Base-by-base conservation (phyloP, 208 protist species). In the Trypanosoma congolense region DNA sequence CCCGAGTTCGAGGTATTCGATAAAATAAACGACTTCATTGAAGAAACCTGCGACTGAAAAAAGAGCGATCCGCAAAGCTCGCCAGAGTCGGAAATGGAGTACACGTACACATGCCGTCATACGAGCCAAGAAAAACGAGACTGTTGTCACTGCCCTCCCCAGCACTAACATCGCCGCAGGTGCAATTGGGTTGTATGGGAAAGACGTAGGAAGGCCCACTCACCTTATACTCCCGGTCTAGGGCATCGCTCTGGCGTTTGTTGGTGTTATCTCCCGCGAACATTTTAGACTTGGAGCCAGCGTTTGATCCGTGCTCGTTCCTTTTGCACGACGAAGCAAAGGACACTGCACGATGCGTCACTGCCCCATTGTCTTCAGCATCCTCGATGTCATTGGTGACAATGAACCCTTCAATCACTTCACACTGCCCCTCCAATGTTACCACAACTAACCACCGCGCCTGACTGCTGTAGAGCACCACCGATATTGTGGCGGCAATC, bases 391-490 rank as follows among this genome's bases (percentile, higher is more conserved):
- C 22, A 44, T 38, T 41, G 40, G 6, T 38, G 3, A 4, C 8
- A 18, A 88, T 60, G 43, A 95, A 92, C 45, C 78, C 53, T 33
- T 92, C 83, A 3, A 77, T 76, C 0, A 92, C 72, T 61, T 92
- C 77, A 59, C 88, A 95, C 56, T 90, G 84, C 0, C 88, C 88
- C 43, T 95, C 88, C 22, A 95, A 77, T 18, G 88, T 92, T 18
- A 91, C 59, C 25, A 95, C 38, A 28, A 95, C 73, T 8, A 95
- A 73, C 8, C 75, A 64, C 16, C 56, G 63, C 26, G 58, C 41
- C 4, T 46, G 21, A 3, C 54, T 56, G 12, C 75, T 76, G 70
- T 91, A 91, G 10, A 95, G 61, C 21, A 95, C 80, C 8, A 92
- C 73, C 25, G 84, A 83, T 41, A 95, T 90, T 33, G 88, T 95